Evolutionary conservation across 2,329 filamentous ascomycete species (phyloP).

Genomic region (Scleromitrula shiraiana): DNA sequence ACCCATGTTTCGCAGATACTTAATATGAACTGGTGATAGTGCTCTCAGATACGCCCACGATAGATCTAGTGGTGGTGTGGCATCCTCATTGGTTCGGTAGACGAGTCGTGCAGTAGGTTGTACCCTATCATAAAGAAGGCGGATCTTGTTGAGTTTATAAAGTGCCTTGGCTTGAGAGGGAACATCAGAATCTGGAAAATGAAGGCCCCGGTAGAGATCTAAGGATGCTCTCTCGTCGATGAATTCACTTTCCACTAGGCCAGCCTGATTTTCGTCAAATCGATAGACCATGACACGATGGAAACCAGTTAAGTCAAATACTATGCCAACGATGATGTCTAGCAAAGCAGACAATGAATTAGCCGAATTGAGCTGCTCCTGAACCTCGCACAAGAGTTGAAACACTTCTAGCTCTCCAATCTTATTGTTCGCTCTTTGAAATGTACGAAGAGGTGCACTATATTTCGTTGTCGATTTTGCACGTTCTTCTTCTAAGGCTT

Average conservation of each 20-base stretch:
- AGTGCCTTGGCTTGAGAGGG: slow-evolving; percentile 74
- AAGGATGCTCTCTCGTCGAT: slow-evolving; percentile 75
- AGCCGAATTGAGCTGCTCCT: slow-evolving; percentile 74
- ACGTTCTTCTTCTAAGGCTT: slow-evolving; percentile 67
- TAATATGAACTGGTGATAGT: slow-evolving; percentile 85
- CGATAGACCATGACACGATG: slow-evolving; percentile 92
- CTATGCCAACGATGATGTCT: slow-evolving; percentile 74
- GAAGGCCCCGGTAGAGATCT: slow-evolving; percentile 78
- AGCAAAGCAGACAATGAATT: slow-evolving; percentile 63
- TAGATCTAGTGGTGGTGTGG: slow-evolving; percentile 69
- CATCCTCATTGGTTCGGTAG: slow-evolving; percentile 64
- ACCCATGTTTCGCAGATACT: slow-evolving; percentile 82
- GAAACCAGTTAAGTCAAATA: slow-evolving; percentile 85
- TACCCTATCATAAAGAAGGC: slow-evolving; percentile 78
- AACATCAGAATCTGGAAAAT: slow-evolving; percentile 88
- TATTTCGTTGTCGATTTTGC: slow-evolving; percentile 65
- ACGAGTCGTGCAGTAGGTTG: slow-evolving; percentile 72
- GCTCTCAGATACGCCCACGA: slow-evolving; percentile 65
- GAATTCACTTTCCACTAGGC: slow-evolving; percentile 77
- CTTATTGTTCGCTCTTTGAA: slow-evolving; percentile 50
- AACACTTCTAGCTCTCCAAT: slow-evolving; percentile 77
- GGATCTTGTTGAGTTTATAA: slow-evolving; percentile 84
- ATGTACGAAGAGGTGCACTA: slow-evolving; percentile 66
- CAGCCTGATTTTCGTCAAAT: slow-evolving; percentile 76
- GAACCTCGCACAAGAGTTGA: slow-evolving; percentile 85